Evolutionary conservation across 805 yeast genomes (phyloP).

Genomic region (Candida boleticola): DNA sequence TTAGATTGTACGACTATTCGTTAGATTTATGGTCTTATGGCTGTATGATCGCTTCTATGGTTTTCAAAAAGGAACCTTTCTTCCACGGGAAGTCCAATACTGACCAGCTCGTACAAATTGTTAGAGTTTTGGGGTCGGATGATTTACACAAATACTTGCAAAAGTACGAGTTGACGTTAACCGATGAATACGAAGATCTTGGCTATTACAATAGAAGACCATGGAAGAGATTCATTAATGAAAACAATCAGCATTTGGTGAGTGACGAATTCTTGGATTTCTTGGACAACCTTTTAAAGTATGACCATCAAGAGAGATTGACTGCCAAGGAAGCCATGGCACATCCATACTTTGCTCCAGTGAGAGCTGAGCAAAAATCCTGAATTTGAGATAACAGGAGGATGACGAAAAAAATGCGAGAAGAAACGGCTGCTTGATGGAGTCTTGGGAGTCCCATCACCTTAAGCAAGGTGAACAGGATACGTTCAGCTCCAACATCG

Average conservation of each 20-base stretch:
- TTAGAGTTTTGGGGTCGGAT: conserved; percentile 83
- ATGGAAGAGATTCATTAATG: conserved; percentile 78
- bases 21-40: conserved; percentile 94
- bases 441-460: too few relatives aligned
- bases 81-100: conserved; percentile 89
- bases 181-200: conserved; percentile 71
- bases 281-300: conserved; percentile 73
- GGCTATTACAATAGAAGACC: conserved; percentile 75
- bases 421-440: too few relatives aligned
- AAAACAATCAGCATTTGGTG: conserved; percentile 65
- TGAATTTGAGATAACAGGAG: too few relatives aligned
- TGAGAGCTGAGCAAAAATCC: too few relatives aligned
- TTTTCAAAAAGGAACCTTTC: conserved; percentile 88
- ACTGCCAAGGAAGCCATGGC: conserved; percentile 88
- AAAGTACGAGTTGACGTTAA: conserved; percentile 69
- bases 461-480: too few relatives aligned
- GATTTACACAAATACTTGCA: conserved; percentile 65
- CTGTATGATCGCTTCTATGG: conserved; percentile 86
- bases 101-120: conserved; percentile 88
- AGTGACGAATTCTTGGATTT: conserved; percentile 72
- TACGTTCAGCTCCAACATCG: too few relatives aligned
- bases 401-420: too few relatives aligned
- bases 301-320: conserved; percentile 84
- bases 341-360: conserved; percentile 43
- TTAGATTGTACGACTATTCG: conserved; percentile 86